phyloP scores from a whole-genome alignment of 768 basidiomycete species.

The Lentinus brumalis region DNA sequence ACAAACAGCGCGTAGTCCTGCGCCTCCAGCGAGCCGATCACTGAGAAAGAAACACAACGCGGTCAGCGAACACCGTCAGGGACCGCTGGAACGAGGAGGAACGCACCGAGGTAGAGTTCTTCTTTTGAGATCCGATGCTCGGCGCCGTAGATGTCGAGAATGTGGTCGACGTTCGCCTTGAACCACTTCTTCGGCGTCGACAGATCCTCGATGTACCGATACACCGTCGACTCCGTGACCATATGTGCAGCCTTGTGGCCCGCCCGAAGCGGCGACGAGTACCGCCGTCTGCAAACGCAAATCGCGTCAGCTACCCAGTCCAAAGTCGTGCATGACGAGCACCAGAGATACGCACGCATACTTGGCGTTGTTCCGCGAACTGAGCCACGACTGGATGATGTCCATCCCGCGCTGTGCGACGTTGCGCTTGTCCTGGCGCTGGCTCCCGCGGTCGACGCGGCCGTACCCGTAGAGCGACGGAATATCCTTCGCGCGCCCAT shows the following conservation, averaged over 20 bases:
- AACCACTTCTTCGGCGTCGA: slow-evolving; percentile 76
- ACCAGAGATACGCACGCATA: slow-evolving; percentile 39
- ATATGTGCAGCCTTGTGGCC: slow-evolving; percentile 70
- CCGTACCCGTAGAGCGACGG: slow-evolving; percentile 70
- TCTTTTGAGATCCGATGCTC: slow-evolving; percentile 37
- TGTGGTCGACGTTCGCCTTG: slow-evolving; percentile 62
- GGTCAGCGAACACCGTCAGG: background rate
- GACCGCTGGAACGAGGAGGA: background rate
- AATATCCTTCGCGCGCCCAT: slow-evolving; percentile 46
- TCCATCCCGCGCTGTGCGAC: slow-evolving; percentile 61
- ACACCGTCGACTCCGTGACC: slow-evolving; percentile 69
- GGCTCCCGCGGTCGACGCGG: slow-evolving; percentile 46
- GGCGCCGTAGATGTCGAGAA: slow-evolving; percentile 56
- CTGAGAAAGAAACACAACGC: slow-evolving; percentile 26
- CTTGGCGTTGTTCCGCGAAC: slow-evolving; percentile 32
- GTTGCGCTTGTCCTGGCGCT: slow-evolving; percentile 59
- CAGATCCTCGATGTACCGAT: slow-evolving; percentile 64
- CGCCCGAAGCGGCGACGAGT: slow-evolving; percentile 59
- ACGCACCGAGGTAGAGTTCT: slow-evolving; percentile 40
- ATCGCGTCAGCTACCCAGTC: background rate
- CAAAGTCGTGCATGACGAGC: background rate
- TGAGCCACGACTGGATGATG: slow-evolving; percentile 50
- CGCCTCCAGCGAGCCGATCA: slow-evolving; percentile 72
- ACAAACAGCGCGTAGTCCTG: slow-evolving; percentile 77
- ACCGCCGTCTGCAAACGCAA: slow-evolving; percentile 42